Percentiles rank a stretch among this genome's conserved stretches.
Conservation (phyloP, 1,284 basidiomycete species). For the Melampsora americana region DNA sequence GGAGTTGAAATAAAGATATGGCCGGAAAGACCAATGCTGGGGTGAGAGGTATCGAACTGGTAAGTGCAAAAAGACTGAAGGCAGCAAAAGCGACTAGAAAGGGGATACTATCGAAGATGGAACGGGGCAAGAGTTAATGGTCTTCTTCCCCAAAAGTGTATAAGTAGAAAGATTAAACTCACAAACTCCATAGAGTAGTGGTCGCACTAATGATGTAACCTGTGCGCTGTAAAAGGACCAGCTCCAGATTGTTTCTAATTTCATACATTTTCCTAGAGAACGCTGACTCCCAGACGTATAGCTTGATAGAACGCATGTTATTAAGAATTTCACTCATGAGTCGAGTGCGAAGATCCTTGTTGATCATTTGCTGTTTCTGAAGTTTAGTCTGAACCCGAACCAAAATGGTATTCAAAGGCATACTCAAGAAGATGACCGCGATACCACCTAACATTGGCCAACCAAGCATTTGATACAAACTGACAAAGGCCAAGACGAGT, state of each 20-base stretch:
- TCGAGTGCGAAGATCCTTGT: slow-evolving; percentile 49
- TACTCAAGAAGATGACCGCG: slow-evolving; percentile 66
- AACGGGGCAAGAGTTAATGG: slow-evolving; percentile 46
- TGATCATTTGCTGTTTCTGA: slow-evolving; percentile 49
- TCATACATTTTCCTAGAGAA: slow-evolving; percentile 71
- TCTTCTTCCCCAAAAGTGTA: background rate
- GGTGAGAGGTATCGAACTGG: slow-evolving; percentile 71
- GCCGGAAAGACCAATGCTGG: slow-evolving; percentile 91
- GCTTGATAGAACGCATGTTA: slow-evolving; percentile 60
- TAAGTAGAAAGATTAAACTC: background rate
- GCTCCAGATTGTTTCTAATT: slow-evolving; percentile 79
- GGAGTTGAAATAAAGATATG: slow-evolving; percentile 84
- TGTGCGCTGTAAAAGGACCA: slow-evolving; percentile 75
- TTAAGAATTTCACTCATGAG: slow-evolving; percentile 52
- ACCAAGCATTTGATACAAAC: slow-evolving; percentile 58
- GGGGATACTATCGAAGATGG: slow-evolving; percentile 51
- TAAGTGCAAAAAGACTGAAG: slow-evolving; percentile 73
- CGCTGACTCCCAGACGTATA: slow-evolving; percentile 83
- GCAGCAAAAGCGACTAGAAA: slow-evolving; percentile 59
- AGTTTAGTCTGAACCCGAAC: slow-evolving; percentile 48
- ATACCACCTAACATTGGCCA: slow-evolving; percentile 80
- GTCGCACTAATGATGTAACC: slow-evolving; percentile 63
- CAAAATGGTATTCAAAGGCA: slow-evolving; percentile 50
- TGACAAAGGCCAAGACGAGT: slow-evolving; percentile 83
- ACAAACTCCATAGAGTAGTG: slow-evolving; percentile 47